A percentile compares a stretch with the other conserved stretches of the same genome.
phyloP scores from a whole-genome alignment of 2,329 filamentous ascomycete genomes.

The Botryosphaeria dothidea region DNA sequence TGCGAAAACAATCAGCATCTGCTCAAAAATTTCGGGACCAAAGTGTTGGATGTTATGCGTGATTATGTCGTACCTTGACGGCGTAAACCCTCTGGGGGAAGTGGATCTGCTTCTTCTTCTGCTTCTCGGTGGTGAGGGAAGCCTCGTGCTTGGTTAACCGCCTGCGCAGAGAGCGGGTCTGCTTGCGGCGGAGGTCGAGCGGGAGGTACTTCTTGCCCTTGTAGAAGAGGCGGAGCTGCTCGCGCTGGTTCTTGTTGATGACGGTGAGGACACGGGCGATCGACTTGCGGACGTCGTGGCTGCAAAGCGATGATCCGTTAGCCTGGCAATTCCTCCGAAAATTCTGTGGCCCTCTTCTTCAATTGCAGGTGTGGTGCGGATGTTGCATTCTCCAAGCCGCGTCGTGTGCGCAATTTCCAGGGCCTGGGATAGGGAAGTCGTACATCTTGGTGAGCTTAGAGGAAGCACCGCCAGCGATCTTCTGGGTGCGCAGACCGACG shows the following conservation, averaged over 20 bases:
- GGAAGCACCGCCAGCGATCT: conserved; percentile 89
- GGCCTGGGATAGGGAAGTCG: conserved; percentile 43
- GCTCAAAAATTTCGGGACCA: not conserved
- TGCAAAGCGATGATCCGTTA: conserved; percentile 44
- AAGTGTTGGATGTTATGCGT: not conserved
- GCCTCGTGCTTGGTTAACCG: conserved; percentile 91
- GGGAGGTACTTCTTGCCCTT: conserved; percentile 99
- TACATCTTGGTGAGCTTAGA: conserved; percentile 99
- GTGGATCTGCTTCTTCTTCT: conserved; percentile 92
- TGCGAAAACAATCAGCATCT: not conserved
- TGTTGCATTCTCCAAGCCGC: not conserved
- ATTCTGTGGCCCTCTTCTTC: not conserved
- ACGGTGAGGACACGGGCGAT: conserved; percentile 98
- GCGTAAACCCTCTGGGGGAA: conserved; percentile 99
- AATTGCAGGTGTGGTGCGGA: not conserved
- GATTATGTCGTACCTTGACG: conserved; percentile 73
- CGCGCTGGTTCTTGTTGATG: conserved; percentile 99
- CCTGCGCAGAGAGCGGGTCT: conserved; percentile 97
- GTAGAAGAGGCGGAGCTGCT: conserved; percentile 98
- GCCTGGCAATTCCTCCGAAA: not conserved
- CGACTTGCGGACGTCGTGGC: conserved; percentile 98
- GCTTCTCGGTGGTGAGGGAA: conserved; percentile 82
- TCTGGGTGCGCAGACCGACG: conserved; percentile 94
- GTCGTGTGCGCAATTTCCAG: conserved; percentile 16
- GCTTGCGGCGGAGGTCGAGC: conserved; percentile 97